Base-by-base conservation (phyloP, 305 asterid genomes). In the Galium porrigens region DNA sequence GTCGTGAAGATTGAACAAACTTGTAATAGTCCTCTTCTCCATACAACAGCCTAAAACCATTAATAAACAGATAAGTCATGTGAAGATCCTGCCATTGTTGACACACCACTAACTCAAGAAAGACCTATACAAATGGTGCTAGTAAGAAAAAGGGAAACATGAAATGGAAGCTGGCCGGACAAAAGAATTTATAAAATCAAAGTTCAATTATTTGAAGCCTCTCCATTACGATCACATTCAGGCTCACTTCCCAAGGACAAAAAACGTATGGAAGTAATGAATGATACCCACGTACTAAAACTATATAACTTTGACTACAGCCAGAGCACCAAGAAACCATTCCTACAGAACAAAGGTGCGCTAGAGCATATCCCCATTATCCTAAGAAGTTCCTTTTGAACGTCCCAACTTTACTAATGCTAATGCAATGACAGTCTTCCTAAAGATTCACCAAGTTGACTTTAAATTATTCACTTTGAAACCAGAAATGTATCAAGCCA, bases 11-110 rank as follows among this genome's bases (percentile, higher is more conserved):
- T 53, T 64, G 72, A 69, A 83, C 72, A 37, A 70, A 73, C 70
- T 78, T 74, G 14, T 80, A 82, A 79, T 89, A 86, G 39, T 73
- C 63, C 17, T 83, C 96, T 77, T 86, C 94, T 42, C 84, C 94
- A 22, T 89, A 89, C 51, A 79, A 74, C 64, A 66, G 74, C 74
- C 96, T 89, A 84, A 17, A 39, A 66, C 66, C 20, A 67, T 55
- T n/a, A 69, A 61, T 58, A 64, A 53, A 20, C 52, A 6, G 20
- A 56, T 33, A 27, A 11, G 46, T 69, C 41, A 60, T 7, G 8
- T 5, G 46, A 61, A 5, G 41, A 44, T 29, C 58, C 57, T 69
- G 2, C 17, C 22, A 20, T 52, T 30, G 33, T 25, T 59, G 41
- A n/a, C 30, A n/a, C 30, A 7, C 7, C 15, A 17, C 48, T 6